Evolutionary conservation across 2,329 filamentous ascomycete genomes (phyloP), one percentile per base, ranked within the genome.

Genomic region (Sporothrix brunneoviolacea): DNA sequence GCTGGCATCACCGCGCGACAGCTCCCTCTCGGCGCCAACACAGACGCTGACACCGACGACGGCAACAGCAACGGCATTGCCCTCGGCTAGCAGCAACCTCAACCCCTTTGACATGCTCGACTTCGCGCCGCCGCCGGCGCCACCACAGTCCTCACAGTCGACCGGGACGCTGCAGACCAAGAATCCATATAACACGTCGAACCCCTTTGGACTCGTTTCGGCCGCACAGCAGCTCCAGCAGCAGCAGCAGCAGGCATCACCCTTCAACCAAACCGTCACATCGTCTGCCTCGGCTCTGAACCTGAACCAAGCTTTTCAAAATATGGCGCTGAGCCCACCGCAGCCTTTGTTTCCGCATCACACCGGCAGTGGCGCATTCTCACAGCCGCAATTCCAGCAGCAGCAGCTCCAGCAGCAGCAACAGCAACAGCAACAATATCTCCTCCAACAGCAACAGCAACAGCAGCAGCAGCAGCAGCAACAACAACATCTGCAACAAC

Each of bases 91-190:
- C 35, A 35, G 28, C 37, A 49, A 42, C 30, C 37, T 46, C 36
- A 87, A 88, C 58, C 84, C 84, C 1, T 88, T 86, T 61, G 84
- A 88, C 62, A 73, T 75, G 65, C 71, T 86, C 59, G 84, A 88
- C 63, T 71, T 74, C 61, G 73, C 66, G 36, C 64, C 71, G 3
- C 70, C 75, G 10, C 65, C 71, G 4, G 70, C 75, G 8, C 77
- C 71, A 37, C 80, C 79, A 3, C 79, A 83, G 62, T 82, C 81
- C 9, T 76, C 81, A 8, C 81, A 84, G 57, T 84, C 81, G 4
- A 84, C 81, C 0, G 81, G 81, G 40, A 80, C 73, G 13, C 63
- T 83, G 22, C 75, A 76, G 56, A 80, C 72, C 59, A 77, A 71
- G 60, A 80, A 80, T 52, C 74, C 76, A 0, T 82, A 79, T 54